Evolutionary conservation across 495 filamentous ascomycete genomes (phyloP).

Genomic region (Parmelia sp.): DNA sequence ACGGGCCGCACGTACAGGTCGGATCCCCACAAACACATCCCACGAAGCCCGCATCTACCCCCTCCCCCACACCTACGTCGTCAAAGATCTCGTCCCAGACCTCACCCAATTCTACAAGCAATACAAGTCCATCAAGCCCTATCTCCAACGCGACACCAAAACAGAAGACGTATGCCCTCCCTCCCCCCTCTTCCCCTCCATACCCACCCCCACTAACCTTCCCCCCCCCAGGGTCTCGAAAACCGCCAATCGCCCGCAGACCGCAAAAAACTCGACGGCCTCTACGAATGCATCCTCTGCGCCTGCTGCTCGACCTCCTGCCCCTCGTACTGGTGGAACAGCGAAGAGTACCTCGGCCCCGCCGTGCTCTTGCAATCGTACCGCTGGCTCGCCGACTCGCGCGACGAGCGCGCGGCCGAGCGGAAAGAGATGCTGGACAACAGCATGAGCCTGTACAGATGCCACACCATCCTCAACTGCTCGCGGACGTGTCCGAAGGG

Average conservation of each 20-base stretch:
- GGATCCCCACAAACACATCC: constrained; percentile 76
- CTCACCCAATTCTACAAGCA: constrained; percentile 99
- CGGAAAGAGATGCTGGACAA: constrained; percentile 90
- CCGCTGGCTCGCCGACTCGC: constrained; percentile 88
- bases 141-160: constrained; percentile 80
- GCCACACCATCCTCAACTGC: constrained; percentile 99
- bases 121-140: constrained; percentile 99
- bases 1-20: constrained; percentile 51
- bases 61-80: constrained; percentile 95
- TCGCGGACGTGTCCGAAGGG: constrained; percentile 96
- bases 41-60: constrained; percentile 94
- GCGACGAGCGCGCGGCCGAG: constrained; percentile 81
- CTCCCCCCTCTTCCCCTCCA: constrained; percentile 7
- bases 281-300: constrained; percentile 99
- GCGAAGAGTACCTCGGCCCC: constrained; percentile 93
- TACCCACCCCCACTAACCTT: constrained; percentile 5
- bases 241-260: constrained; percentile 82
- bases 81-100: constrained; percentile 97
- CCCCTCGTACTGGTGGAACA: constrained; percentile 99
- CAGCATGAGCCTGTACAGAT: constrained; percentile 96
- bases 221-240: constrained; percentile 62
- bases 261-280: constrained; percentile 91
- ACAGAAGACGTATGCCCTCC: constrained; percentile 59
- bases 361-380: constrained; percentile 95
- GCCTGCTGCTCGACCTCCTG: constrained; percentile 98